These are phyloP conservation scores for Paramecium pentaurelia DNA, from an alignment of 73 alveolate species.

Conservation along the genomic window DNA sequence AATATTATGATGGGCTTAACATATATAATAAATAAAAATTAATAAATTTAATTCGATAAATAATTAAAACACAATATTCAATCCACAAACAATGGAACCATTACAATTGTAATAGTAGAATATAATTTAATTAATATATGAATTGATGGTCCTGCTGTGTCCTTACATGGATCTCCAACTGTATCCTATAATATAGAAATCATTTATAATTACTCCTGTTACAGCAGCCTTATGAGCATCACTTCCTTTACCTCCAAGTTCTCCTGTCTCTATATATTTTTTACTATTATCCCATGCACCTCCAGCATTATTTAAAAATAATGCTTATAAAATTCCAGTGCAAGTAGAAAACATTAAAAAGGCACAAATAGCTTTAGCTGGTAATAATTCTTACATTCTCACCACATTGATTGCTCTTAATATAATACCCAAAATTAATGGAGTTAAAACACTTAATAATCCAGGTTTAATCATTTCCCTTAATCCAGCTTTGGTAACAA, in stretches of 20 bases:
- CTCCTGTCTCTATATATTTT: slow-evolving; percentile 89
- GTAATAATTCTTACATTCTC: slow-evolving; percentile 61
- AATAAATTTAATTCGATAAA: not conserved
- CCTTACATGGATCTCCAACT: slow-evolving; percentile 94
- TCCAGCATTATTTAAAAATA: slow-evolving; percentile 91
- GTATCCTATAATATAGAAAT: slow-evolving; percentile 66
- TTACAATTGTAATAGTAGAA: slow-evolving; percentile 86
- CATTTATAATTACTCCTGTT: slow-evolving; percentile 68
- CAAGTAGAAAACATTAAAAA: slow-evolving; percentile 91
- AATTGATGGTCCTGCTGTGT: slow-evolving; percentile 92
- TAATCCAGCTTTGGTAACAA: slow-evolving; percentile 81
- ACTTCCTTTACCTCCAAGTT: slow-evolving; percentile 87
- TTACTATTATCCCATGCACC: slow-evolving; percentile 97
- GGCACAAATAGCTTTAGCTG: slow-evolving; percentile 80
- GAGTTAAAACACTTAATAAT: slow-evolving; percentile 71
- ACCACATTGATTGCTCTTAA: slow-evolving; percentile 66
- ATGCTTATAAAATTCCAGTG: slow-evolving; percentile 85
- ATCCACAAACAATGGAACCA: slow-evolving; percentile 83
- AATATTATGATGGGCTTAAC: slow-evolving; percentile 3
- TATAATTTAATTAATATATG: slow-evolving; percentile 81
- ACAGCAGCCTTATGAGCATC: slow-evolving; percentile 94
- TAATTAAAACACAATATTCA: not conserved
- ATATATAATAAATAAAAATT: not conserved
- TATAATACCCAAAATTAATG: slow-evolving; percentile 69
- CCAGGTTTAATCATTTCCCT: slow-evolving; percentile 84